These are phyloP conservation scores for Chlamydomonas sp. DNA, from an alignment of 139 green algal genomes.

Conservation along the genomic window DNA sequence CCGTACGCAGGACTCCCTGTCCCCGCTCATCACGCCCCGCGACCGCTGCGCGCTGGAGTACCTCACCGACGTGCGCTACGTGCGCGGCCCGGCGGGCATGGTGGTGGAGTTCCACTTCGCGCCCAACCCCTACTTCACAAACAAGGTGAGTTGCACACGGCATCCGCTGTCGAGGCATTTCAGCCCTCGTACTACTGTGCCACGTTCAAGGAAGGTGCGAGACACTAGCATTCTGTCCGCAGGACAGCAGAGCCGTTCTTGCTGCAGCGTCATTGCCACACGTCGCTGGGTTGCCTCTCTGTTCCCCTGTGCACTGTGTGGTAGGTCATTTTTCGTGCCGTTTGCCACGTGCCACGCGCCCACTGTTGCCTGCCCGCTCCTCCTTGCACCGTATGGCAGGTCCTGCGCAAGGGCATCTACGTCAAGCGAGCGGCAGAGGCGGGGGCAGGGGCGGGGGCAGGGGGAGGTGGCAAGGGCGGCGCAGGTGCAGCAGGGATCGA, in stretches of 20 bases:
- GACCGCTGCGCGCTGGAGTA: constrained; percentile 40
- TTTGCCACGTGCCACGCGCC: too few species aligned
- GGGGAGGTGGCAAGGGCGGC: neutral
- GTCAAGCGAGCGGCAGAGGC: neutral
- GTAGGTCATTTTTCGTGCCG: too few species aligned
- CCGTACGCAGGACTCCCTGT: constrained; percentile 5
- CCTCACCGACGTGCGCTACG: constrained; percentile 39
- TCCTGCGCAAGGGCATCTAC: constrained; percentile 44
- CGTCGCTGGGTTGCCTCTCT: too few species aligned
- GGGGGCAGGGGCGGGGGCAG: neutral
- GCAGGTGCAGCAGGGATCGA: neutral
- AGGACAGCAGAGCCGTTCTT: too few species aligned
- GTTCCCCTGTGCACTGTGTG: too few species aligned
- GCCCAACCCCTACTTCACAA: constrained; percentile 47
- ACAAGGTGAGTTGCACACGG: constrained; percentile 21
- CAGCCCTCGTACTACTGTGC: too few species aligned
- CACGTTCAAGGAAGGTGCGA: too few species aligned
- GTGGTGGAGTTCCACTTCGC: constrained; percentile 48
- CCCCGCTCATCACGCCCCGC: constrained; percentile 18
- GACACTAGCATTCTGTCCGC: too few species aligned
- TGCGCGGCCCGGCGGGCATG: constrained; percentile 37
- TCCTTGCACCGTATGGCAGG: neutral
- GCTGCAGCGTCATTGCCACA: too few species aligned
- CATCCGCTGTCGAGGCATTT: too few species aligned
- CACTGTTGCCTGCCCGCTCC: neutral